phyloP scores from a whole-genome alignment of 129 eudicot genomes.

The Kitagawia praeruptora region DNA sequence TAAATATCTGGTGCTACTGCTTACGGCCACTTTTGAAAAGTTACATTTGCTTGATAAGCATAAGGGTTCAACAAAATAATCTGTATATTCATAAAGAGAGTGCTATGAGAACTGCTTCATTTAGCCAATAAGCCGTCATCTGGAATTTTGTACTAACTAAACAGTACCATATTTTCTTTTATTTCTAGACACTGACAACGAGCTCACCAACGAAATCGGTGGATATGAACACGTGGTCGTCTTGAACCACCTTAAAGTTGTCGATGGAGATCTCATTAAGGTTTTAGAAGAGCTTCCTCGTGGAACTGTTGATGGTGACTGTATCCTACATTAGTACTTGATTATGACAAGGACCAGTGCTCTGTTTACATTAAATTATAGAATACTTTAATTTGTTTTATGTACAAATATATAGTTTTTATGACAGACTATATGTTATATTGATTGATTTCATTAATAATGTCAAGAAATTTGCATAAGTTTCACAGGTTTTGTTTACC shows the following conservation, averaged over 20 bases:
- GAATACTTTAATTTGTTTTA: neutral
- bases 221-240: conserved; percentile 83
- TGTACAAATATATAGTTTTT: neutral
- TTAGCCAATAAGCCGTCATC: neutral
- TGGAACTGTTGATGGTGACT: conserved; percentile 81
- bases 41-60: neutral
- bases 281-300: conserved; percentile 65
- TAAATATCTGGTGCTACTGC: neutral
- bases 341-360: neutral
- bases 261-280: conserved; percentile 81
- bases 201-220: conserved; percentile 75
- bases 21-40: neutral
- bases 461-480: neutral
- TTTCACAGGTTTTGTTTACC: neutral
- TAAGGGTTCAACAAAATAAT: neutral
- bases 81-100: neutral
- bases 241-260: conserved; percentile 67
- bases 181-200: conserved; percentile 73
- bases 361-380: neutral
- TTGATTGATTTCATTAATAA: neutral
- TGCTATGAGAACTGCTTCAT: neutral
- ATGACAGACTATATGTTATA: neutral
- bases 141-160: neutral
- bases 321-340: conserved; percentile 47
- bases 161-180: conserved; percentile 2